phyloP scores from a whole-genome alignment of 768 basidiomycete species.

The Collybiopsis confluens region DNA sequence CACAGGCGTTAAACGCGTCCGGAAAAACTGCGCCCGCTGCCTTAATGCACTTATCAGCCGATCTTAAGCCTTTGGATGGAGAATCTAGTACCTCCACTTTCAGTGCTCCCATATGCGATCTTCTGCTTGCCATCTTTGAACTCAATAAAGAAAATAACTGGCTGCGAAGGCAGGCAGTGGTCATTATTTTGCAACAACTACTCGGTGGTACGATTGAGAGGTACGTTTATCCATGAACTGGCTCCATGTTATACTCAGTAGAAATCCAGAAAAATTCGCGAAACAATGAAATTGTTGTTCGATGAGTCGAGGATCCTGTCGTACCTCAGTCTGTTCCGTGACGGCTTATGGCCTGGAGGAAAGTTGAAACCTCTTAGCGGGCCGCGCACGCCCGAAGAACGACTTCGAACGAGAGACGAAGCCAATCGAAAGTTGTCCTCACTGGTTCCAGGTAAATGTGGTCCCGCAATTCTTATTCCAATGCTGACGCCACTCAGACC shows the following conservation, averaged over 20 bases:
- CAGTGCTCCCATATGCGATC: conserved; percentile 90
- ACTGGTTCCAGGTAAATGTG: conserved; percentile 75
- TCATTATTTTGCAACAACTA: conserved; percentile 94
- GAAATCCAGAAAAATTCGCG: conserved; percentile 74
- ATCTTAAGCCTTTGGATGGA: conserved; percentile 77
- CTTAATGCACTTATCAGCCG: conserved; percentile 68
- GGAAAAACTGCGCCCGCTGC: conserved; percentile 64
- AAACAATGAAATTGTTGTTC: conserved; percentile 59
- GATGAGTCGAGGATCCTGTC: conserved; percentile 69
- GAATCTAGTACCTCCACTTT: conserved; percentile 89
- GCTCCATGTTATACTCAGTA: neutral
- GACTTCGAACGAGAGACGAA: conserved; percentile 72
- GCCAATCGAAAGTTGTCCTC: conserved; percentile 89
- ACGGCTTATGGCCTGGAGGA: conserved; percentile 85
- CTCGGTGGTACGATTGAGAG: conserved; percentile 94
- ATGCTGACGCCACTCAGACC: conserved; percentile 43
- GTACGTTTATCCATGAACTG: conserved; percentile 41
- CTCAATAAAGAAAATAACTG: conserved; percentile 96
- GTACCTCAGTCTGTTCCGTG: conserved; percentile 62
- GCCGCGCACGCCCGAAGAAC: conserved; percentile 80
- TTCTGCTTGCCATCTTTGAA: conserved; percentile 91
- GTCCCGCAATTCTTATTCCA: neutral
- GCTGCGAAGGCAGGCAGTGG: conserved; percentile 91
- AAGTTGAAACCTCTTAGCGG: conserved; percentile 52
- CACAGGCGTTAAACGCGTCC: conserved; percentile 70